These are phyloP conservation scores for Tolypocladium tropicale DNA, from an alignment of 2,329 filamentous ascomycete genomes.

Conservation along the genomic window DNA sequence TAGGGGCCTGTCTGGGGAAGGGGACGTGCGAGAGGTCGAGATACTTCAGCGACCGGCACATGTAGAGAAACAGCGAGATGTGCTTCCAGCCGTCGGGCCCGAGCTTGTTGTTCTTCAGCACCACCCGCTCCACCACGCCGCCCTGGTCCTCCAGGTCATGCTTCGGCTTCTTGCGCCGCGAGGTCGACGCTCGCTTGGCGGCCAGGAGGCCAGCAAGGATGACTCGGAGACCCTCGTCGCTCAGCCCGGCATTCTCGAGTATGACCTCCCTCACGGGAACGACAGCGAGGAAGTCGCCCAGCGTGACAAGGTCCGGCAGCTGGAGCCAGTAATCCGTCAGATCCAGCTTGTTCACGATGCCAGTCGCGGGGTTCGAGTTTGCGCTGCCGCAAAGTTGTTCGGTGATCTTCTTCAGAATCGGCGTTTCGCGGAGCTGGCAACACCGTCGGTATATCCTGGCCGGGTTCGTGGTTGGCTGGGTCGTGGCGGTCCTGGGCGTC, in stretches of 20 bases:
- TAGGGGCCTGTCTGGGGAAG: conserved; percentile 47
- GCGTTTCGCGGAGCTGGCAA: conserved; percentile 86
- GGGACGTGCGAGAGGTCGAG: conserved; percentile 79
- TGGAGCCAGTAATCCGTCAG: conserved; percentile 78
- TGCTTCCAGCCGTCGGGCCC: conserved; percentile 84
- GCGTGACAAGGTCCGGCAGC: conserved; percentile 70
- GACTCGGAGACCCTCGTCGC: conserved; percentile 77
- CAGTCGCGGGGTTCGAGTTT: conserved; percentile 55
- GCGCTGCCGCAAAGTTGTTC: conserved; percentile 69
- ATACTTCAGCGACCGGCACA: conserved; percentile 76
- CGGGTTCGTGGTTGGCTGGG: conserved; percentile 74
- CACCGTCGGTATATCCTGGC: conserved; percentile 88
- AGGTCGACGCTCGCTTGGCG: conserved; percentile 53
- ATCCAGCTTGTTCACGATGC: conserved; percentile 74
- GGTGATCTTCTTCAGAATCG: conserved; percentile 82
- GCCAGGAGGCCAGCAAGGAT: conserved; percentile 79
- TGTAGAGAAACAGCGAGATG: conserved; percentile 78
- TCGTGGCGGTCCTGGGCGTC: conserved; percentile 13
- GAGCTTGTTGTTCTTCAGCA: conserved; percentile 87
- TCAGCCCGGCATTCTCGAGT: conserved; percentile 78
- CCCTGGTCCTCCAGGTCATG: conserved; percentile 38
- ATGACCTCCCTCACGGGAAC: conserved; percentile 83
- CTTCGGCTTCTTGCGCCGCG: conserved; percentile 37
- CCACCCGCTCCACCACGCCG: conserved; percentile 76
- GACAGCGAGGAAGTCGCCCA: conserved; percentile 89